Base-by-base conservation (phyloP, 345 rosid genomes). In the Citrus hindsii region DNA sequence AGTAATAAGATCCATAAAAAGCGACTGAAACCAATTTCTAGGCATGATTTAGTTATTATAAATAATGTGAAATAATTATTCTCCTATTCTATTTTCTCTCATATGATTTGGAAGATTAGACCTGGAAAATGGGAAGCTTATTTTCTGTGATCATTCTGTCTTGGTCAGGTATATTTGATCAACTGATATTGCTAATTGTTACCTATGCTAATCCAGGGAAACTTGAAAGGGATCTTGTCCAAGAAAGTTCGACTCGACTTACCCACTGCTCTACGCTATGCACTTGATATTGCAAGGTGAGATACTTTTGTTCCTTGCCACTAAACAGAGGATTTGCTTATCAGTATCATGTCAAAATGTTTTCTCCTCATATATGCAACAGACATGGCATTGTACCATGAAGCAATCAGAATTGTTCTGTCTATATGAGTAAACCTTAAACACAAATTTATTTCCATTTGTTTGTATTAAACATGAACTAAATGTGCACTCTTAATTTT, bases 241-340 rank as follows among this genome's bases (percentile, higher is more conserved):
- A 73, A 53, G 64, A 87, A 83, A 78, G 65, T 48, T 74, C 81
- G 82, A 58, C 87, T 90, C 51, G 90, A 88, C 66, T 82, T 85
- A 22, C 77, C 82, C 67, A 87, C 82, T 48, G 90, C 86, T 33
- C 32, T 90, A 25, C 90, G 89, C 63, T 86, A 83, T 72, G 93
- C 90, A 28, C 87, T 90, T 28, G 90, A 90, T 71, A 87, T 90
- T 71, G 88, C 94, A 12, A 82, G 87, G 93, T 88, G 60, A 65
- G 37, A 2, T 51, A 7, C 19, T 38, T 42, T 28, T 67, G 5
- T 25, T 63, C 61, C 69, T 74, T 56, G 71, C 4, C 27, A 9
- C 51, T 40, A 19, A 21, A 55, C 69, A 35, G 58, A 3, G 24
- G 37, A 74, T 59, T n/a, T 72, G 30, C 27, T 74, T 25, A 0